phyloP scores from a whole-genome alignment of 331 rosid species.

The Spiraea crenata region DNA sequence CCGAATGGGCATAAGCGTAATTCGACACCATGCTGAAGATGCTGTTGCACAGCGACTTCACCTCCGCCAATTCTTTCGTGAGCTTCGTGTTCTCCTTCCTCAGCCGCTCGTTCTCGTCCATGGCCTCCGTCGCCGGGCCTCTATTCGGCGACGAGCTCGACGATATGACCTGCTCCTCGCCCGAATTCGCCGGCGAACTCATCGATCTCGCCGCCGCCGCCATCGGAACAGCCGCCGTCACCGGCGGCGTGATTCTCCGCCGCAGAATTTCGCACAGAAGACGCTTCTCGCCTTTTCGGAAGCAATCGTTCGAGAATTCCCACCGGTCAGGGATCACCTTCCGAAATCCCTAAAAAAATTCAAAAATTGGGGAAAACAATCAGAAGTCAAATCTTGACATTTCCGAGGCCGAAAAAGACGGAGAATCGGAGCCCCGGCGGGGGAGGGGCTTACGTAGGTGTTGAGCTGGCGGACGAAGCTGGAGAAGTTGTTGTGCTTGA shows the following conservation, averaged over 20 bases:
- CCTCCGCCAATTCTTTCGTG: conserved; percentile 61
- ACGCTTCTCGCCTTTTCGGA: conserved; percentile 62
- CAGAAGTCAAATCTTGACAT: background rate
- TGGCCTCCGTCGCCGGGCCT: conserved; percentile 57
- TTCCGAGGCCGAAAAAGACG: background rate
- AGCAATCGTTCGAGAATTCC: conserved; percentile 84
- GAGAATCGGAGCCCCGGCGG: background rate
- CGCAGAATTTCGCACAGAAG: conserved; percentile 82
- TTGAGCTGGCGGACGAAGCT: conserved; percentile 95
- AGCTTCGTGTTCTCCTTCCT: conserved; percentile 66
- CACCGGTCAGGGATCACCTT: conserved; percentile 92
- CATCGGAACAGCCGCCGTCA: conserved; percentile 8
- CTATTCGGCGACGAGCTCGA: conserved; percentile 54
- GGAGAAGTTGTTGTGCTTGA: conserved; percentile 90
- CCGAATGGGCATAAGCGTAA: conserved; percentile 39
- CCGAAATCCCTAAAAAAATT: conserved; percentile 62
- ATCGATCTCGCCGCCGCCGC: conserved; percentile 28
- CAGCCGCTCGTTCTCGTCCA: conserved; percentile 82
- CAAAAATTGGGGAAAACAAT: too few relatives aligned
- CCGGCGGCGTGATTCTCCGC: conserved; percentile 45
- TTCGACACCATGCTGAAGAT: conserved; percentile 64
- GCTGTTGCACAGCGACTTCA: conserved; percentile 75
- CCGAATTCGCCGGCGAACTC: conserved; percentile 59
- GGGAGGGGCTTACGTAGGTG: conserved; percentile 56
- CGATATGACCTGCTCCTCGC: conserved; percentile 69